Base-by-base conservation (phyloP, 768 basidiomycete species). In the Leccinellum luteum region DNA sequence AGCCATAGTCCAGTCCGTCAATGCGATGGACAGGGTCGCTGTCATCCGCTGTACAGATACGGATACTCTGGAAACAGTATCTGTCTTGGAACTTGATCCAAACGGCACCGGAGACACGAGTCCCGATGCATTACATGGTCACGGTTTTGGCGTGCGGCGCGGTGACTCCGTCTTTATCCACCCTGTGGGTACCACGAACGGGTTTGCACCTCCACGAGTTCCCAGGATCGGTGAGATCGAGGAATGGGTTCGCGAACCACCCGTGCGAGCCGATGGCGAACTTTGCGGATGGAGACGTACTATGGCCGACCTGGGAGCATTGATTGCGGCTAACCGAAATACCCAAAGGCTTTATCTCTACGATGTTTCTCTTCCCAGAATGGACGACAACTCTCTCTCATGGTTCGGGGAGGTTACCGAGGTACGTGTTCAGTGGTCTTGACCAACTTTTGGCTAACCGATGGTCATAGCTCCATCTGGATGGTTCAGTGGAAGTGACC, bases 391-490 rank as follows among this genome's bases (percentile, higher is more conserved):
- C 8, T 69, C 74, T 48, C 67, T 92, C 23, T 74, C 78, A 47
- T 98, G 94, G 94, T 85, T 91, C 54, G 94, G 94, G 23, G 92
- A 96, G 75, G 93, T 97, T 17, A 82, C 81, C 30, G 82, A 80
- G 69, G 93, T 85, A 73, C 51, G 84, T n/a, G 59, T 50, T 9
- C 14, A 6, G 48, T 50, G 67, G 31, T 54, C 30, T 21, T 34
- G 58, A 49, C 27, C 23, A 15, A 35, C 14, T 27, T 48, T 63
- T 54, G n/a, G 47, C 27, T 61, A 49, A 56, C 60, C 48, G 45
- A 23, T 30, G 38, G 59, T 48, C 35, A 9, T 59, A 92, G 90
- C 78, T 93, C n/a, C 78, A 82, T 52, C 74, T 87, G 28, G 86
- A 93, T 60, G 92, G 92, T 14, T 81, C 80, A 5, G 81, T 90